These are phyloP conservation scores for Glaciozyma antarctica DNA, from an alignment of 768 basidiomycete species.

Conservation along the genomic window DNA sequence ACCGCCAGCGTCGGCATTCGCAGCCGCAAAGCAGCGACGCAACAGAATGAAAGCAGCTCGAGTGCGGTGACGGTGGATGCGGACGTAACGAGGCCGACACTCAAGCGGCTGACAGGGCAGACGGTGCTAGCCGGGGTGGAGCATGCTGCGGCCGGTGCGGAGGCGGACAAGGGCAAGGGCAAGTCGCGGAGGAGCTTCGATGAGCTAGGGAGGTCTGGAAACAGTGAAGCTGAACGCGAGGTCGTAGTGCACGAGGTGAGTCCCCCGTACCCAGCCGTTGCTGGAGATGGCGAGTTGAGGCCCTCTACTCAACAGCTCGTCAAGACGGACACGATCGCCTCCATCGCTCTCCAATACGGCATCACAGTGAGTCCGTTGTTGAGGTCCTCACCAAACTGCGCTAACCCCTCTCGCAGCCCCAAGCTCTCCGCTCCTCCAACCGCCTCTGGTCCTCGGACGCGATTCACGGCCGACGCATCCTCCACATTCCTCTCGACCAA, in stretches of 20 bases:
- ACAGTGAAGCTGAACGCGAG: conserved; percentile 29
- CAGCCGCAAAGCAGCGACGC: background rate
- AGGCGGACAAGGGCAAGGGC: conserved; percentile 8
- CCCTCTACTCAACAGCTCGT: conserved; percentile 46
- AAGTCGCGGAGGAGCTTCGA: conserved; percentile 10
- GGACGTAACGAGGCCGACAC: conserved; percentile 23
- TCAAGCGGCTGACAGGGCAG: conserved; percentile 12
- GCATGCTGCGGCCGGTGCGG: background rate
- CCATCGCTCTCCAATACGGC: conserved; percentile 81
- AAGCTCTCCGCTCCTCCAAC: conserved; percentile 75
- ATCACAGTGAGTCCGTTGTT: conserved; percentile 49
- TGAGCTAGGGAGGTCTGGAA: conserved; percentile 19
- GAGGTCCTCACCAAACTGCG: background rate
- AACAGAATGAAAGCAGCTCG: background rate
- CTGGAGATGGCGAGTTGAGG: background rate
- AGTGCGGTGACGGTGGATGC: background rate
- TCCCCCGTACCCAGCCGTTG: background rate
- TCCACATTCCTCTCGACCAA: conserved; percentile 59
- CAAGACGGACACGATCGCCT: conserved; percentile 67
- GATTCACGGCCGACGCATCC: conserved; percentile 71
- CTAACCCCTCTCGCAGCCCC: conserved; percentile 37
- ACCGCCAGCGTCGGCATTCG: background rate
- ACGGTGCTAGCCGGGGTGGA: no score
- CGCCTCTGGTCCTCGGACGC: conserved; percentile 89
- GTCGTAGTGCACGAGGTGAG: conserved; percentile 41